phyloP scores from a whole-genome alignment of 345 rosid genomes.

The Combretum micranthum region DNA sequence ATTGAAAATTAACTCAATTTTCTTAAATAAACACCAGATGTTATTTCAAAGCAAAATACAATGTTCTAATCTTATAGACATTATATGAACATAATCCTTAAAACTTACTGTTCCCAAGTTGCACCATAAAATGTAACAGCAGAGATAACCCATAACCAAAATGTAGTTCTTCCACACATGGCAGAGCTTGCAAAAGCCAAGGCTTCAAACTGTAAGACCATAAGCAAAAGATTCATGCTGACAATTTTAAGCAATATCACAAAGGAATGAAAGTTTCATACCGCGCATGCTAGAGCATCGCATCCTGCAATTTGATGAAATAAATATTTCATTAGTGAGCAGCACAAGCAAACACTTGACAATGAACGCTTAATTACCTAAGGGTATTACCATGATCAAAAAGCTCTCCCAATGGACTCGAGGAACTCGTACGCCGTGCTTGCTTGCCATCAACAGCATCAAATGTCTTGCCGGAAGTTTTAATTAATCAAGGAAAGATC shows the following conservation, averaged over 20 bases:
- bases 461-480: conserved; percentile 54
- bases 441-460: conserved; percentile 99
- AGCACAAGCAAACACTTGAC: too few relatives aligned
- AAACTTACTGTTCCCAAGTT: conserved; percentile 92
- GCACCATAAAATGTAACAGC: conserved; percentile 93
- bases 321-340: not conserved
- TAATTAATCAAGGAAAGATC: not conserved
- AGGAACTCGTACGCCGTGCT: conserved; percentile 85
- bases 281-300: conserved; percentile 99
- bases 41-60: too few relatives aligned
- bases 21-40: too few relatives aligned
- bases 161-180: conserved; percentile 83
- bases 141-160: conserved; percentile 95
- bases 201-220: conserved; percentile 57
- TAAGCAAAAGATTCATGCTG: conserved; percentile 1
- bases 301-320: conserved; percentile 57
- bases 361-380: not conserved
- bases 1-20: too few relatives aligned
- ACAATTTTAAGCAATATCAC: not conserved
- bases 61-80: too few relatives aligned
- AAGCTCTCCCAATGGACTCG: conserved; percentile 93
- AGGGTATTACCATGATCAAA: conserved; percentile 72
- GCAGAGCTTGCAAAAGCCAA: conserved; percentile 93
- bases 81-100: not conserved
- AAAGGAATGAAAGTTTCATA: conserved; percentile 26